These are phyloP conservation scores for Pseudogymnoascus sp. DNA, from an alignment of 2,329 filamentous ascomycete genomes.

Conservation along the genomic window DNA sequence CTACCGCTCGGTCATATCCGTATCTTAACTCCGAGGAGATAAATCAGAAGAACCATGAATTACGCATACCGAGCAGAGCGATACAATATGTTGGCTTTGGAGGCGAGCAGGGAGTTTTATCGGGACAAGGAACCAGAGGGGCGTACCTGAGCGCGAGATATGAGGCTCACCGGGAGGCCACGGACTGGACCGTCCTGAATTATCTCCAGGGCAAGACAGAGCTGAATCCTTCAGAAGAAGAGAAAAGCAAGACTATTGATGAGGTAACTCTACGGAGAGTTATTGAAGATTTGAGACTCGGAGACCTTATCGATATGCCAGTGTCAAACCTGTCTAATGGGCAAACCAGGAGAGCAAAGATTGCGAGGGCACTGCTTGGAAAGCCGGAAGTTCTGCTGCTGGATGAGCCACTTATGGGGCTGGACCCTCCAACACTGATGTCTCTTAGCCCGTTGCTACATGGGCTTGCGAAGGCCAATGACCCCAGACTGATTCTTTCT, in stretches of 20 bases:
- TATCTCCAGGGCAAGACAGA: conserved; percentile 78
- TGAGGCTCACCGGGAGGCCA: conserved; percentile 77
- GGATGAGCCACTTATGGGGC: conserved; percentile 93
- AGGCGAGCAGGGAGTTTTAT: conserved; percentile 54
- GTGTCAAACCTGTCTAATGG: conserved; percentile 90
- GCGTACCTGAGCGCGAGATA: conserved; percentile 86
- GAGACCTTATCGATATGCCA: conserved; percentile 66
- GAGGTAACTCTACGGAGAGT: conserved; percentile 51
- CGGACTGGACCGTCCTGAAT: conserved; percentile 76
- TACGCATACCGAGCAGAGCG: conserved; percentile 57
- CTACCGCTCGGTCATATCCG: conserved; percentile 69
- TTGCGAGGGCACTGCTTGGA: conserved; percentile 75
- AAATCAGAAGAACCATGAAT: conserved; percentile 34
- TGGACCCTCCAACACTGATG: conserved; percentile 76
- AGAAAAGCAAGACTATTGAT: conserved; percentile 43
- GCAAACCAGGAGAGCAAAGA: conserved; percentile 78
- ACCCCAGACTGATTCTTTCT: conserved; percentile 68
- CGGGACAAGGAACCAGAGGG: conserved; percentile 53
- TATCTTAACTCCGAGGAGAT: conserved; percentile 58
- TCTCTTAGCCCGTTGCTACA: conserved; percentile 65
- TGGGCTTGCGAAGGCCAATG: conserved; percentile 56
- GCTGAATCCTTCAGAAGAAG: conserved; percentile 62
- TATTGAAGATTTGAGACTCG: conserved; percentile 61
- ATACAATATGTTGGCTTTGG: conserved; percentile 91
- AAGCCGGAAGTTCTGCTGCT: conserved; percentile 75